These are phyloP conservation scores for Simmondsia chinensis DNA, from an alignment of 148 eudicot species.

Conservation along the genomic window DNA sequence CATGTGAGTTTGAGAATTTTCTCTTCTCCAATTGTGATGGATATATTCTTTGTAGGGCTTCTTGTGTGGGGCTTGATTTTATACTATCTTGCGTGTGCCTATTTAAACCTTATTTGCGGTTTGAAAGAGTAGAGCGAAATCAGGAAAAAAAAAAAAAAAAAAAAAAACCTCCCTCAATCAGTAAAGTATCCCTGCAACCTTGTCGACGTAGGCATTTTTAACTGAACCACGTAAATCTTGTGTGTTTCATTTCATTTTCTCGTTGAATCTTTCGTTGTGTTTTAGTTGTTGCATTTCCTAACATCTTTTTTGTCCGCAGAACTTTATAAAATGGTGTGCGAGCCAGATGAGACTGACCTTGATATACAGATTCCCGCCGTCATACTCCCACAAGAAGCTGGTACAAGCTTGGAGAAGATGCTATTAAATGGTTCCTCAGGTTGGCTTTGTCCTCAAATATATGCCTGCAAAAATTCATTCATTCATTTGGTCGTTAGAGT, in stretches of 20 bases:
- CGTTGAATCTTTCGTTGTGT: no score
- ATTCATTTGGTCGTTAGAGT: background rate
- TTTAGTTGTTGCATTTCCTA: background rate
- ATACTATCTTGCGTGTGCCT: no score
- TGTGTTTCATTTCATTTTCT: no score
- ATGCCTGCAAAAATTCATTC: background rate
- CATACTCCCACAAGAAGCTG: constrained; percentile 82
- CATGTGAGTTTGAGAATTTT: background rate
- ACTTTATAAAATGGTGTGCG: constrained; percentile 90
- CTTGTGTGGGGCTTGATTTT: no score
- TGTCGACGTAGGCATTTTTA: no score
- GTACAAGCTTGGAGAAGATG: constrained; percentile 51
- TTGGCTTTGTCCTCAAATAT: constrained; percentile 12
- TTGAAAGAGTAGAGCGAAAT: no score
- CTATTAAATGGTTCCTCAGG: constrained; percentile 49
- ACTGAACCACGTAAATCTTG: no score
- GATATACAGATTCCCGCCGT: constrained; percentile 73
- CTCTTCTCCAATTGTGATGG: background rate
- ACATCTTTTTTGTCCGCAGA: constrained; percentile 26
- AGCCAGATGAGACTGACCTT: constrained; percentile 71
- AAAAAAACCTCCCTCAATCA: no score
- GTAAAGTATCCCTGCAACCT: no score
- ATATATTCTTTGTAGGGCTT: no score
- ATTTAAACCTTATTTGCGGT: no score
- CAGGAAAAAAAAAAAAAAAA: no score